A percentile compares a stretch with the other conserved stretches of the same genome.
Evolutionary conservation across 1,284 basidiomycete species (phyloP).

Genomic region (Sporisorium scitamineum): DNA sequence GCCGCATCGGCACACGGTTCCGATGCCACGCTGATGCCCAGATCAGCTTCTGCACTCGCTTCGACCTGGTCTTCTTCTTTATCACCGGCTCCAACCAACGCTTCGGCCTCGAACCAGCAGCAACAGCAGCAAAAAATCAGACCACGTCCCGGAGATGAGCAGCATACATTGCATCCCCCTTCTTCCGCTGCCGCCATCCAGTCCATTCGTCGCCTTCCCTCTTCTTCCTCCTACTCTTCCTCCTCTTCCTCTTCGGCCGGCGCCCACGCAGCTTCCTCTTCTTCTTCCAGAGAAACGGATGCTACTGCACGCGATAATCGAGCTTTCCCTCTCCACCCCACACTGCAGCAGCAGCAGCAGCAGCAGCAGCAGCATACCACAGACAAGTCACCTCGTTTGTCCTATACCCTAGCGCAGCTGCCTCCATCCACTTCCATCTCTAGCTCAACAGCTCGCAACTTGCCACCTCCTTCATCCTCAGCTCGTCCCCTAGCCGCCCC

Average conservation of each 20-base stretch:
- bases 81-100: neutral
- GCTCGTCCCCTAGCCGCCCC: neutral
- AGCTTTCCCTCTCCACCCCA: too few species aligned
- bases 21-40: neutral
- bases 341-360: neutral
- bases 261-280: neutral
- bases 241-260: neutral
- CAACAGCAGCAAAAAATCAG: neutral
- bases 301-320: neutral
- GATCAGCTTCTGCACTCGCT: slow-evolving; percentile 1
- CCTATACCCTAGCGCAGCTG: slow-evolving; percentile 13
- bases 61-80: neutral
- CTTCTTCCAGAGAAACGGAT: slow-evolving; percentile 8
- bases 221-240: neutral
- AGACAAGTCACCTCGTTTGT: neutral
- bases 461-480: neutral
- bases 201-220: neutral
- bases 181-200: neutral
- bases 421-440: slow-evolving; percentile 16
- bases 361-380: neutral
- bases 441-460: slow-evolving; percentile 1
- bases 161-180: neutral
- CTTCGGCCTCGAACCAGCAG: neutral
- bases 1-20: neutral
- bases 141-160: slow-evolving; percentile 4